phyloP scores from a whole-genome alignment of 441 rosid genomes.

The Erodium chrysanthum region DNA sequence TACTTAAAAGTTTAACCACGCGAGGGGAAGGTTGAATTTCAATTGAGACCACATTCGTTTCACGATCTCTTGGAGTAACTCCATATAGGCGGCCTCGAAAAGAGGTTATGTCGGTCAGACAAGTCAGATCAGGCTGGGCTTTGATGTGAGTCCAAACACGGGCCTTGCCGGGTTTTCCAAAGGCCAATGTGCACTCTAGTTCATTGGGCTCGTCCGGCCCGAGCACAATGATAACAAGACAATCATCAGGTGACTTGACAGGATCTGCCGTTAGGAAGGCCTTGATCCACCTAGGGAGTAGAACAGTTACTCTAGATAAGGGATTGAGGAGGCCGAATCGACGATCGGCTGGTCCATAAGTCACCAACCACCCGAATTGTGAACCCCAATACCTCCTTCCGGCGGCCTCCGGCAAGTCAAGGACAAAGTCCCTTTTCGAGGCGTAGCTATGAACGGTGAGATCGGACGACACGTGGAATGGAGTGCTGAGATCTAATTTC shows the following conservation, averaged over 20 bases:
- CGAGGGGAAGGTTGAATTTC: background rate
- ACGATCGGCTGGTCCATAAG: background rate
- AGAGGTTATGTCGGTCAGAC: background rate
- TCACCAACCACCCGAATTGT: background rate
- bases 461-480: background rate
- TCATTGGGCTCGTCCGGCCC: no score
- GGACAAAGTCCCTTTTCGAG: background rate
- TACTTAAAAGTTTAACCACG: no score
- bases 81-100: background rate
- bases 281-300: background rate
- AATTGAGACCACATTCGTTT: background rate
- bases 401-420: background rate
- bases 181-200: background rate
- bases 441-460: background rate
- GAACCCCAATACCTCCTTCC: background rate
- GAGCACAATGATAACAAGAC: background rate
- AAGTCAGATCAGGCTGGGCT: no score
- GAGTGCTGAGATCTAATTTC: background rate
- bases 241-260: background rate
- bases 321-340: background rate
- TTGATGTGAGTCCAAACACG: background rate
- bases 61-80: background rate
- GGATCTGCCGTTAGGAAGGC: background rate
- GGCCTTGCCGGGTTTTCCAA: background rate
- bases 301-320: background rate